Percentiles rank a stretch among this genome's conserved stretches.
Conservation (phyloP, 2,329 filamentous ascomycete species). For the Sporothrix protearum region DNA sequence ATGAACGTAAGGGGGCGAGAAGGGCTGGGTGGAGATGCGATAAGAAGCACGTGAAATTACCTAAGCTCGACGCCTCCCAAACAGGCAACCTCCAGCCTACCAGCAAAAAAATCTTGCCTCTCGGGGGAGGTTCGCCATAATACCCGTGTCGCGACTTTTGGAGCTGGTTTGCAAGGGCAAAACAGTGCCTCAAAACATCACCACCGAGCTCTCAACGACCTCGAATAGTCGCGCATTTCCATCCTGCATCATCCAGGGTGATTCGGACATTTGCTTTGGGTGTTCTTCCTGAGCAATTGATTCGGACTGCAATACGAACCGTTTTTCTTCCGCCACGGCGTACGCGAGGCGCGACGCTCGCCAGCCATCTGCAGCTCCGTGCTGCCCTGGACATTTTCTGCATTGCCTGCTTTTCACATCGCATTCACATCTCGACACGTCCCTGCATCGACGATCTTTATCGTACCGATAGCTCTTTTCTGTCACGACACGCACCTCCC, state of each 20-base stretch:
- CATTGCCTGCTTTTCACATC: neutral
- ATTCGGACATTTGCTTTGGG: neutral
- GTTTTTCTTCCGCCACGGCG: neutral
- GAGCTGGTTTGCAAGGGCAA: constrained; percentile 1
- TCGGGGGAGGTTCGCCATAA: neutral
- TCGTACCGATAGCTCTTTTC: neutral
- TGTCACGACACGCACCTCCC: neutral
- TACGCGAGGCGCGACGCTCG: constrained; percentile 13
- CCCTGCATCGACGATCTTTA: neutral
- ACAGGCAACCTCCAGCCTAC: neutral
- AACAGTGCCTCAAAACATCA: constrained; percentile 13
- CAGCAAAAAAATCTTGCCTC: constrained; percentile 20
- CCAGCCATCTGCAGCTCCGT: constrained; percentile 13
- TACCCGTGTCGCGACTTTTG: constrained; percentile 16
- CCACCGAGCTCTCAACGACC: constrained; percentile 1
- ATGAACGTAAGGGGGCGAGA: neutral
- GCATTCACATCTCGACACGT: neutral
- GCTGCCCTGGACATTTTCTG: neutral
- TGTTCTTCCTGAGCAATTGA: neutral
- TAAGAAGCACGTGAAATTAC: neutral
- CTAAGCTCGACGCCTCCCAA: neutral
- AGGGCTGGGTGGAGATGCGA: neutral
- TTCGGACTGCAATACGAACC: neutral
- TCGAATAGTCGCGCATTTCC: neutral
- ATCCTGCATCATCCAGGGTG: constrained; percentile 6